Conservation (phyloP, 768 basidiomycete species). For the Leccinum sublutescens region DNA sequence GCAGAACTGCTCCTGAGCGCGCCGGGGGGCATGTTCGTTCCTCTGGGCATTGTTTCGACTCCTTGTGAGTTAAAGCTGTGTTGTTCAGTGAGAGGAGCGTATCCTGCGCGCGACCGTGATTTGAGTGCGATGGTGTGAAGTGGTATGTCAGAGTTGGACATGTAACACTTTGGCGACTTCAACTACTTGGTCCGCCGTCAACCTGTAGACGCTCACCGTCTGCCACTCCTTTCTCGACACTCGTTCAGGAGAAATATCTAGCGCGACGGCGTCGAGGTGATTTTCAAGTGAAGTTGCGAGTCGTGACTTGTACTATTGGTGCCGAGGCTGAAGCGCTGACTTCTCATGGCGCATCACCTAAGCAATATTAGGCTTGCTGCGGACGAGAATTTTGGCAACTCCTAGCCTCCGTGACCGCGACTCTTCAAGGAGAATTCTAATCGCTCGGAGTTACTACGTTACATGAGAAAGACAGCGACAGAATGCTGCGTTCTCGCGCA, state of each 20-base stretch:
- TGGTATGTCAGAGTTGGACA: slow-evolving; percentile 62
- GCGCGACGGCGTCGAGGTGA: not conserved
- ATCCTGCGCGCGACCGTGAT: slow-evolving; percentile 44
- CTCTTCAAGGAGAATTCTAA: too few relatives aligned
- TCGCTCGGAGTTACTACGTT: too few relatives aligned
- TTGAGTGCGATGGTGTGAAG: slow-evolving; percentile 55
- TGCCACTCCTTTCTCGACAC: not conserved
- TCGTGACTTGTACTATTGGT: not conserved
- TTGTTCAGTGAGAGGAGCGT: slow-evolving; percentile 41
- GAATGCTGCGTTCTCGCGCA: too few relatives aligned
- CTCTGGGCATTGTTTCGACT: slow-evolving; percentile 14
- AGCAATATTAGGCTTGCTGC: too few relatives aligned
- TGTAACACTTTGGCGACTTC: slow-evolving; percentile 15
- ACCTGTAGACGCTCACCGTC: slow-evolving; percentile 4
- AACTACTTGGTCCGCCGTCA: not conserved
- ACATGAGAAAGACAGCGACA: too few relatives aligned
- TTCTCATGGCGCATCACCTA: too few relatives aligned
- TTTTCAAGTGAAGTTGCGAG: not conserved
- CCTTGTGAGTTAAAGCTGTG: slow-evolving; percentile 24
- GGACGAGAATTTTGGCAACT: too few relatives aligned
- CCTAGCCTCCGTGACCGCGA: too few relatives aligned
- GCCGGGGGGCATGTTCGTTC: slow-evolving; percentile 29
- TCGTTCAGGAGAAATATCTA: not conserved
- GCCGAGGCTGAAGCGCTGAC: too few relatives aligned
- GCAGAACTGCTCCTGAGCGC: slow-evolving; percentile 36